A percentile compares a stretch with the other conserved stretches of the same genome.
Conservation (phyloP, 78 protist species). For the Dictyostelium citrinum region DNA sequence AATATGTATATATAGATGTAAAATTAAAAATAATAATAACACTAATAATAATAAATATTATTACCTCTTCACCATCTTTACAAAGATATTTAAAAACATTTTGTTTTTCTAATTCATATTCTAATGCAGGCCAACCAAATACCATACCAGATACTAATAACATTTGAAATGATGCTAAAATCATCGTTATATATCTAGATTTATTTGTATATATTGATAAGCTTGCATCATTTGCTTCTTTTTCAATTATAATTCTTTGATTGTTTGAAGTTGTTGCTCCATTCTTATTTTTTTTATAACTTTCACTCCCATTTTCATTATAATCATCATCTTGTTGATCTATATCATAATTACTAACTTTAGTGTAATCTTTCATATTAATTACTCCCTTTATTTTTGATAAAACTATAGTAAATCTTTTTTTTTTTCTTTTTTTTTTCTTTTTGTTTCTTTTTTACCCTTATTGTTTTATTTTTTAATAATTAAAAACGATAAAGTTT, state of each 20-base stretch:
- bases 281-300: neutral
- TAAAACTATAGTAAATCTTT: neutral
- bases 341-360: neutral
- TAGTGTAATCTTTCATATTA: neutral
- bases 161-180: slow-evolving; percentile 37
- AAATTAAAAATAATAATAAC: no score
- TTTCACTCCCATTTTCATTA: neutral
- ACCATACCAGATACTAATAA: slow-evolving; percentile 53
- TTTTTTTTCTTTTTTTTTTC: neutral
- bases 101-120: slow-evolving; percentile 23
- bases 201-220: neutral
- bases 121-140: slow-evolving; percentile 72
- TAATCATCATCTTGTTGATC: neutral
- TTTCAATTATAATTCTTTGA: neutral
- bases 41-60: no score
- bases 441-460: no score
- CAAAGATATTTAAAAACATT: slow-evolving; percentile 41
- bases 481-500: no score
- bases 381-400: neutral
- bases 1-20: no score
- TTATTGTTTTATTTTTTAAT: no score
- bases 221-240: neutral
- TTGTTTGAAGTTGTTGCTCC: neutral
- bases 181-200: neutral
- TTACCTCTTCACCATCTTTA: neutral